Evolutionary conservation across 225 moss, liverwort and hornwort genomes (phyloP), one percentile per base, ranked within the genome.

Genomic region (Polytrichum formosum): DNA sequence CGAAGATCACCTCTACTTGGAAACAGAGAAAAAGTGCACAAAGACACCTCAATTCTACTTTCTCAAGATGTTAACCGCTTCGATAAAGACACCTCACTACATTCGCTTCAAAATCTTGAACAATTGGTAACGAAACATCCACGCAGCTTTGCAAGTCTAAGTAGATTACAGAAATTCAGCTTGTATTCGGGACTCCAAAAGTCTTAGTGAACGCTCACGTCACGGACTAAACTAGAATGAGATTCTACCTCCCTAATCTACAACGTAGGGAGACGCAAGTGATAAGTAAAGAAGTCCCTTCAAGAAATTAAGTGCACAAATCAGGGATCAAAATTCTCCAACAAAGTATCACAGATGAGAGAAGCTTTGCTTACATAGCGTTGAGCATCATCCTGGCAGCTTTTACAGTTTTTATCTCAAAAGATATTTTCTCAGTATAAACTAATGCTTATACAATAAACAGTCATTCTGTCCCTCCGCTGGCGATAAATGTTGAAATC

Each of bases 351-450:
- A 9, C 18, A 46, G 66, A 66, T 20, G 33, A 25, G 46, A 46
- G 37, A n/a, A 66, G 37, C 2, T 37, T 33, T 7, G 8, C 66
- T 66, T 22, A 66, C 66, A 46, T 66, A 5, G 29, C 19, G 33
- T 25, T 31, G 31, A 46, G 19, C 31, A 66, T 31, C 66, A 66
- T 66, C 66, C 22, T 66, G 31, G 30, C n/a, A 66, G 21, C 66
- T 66, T 7, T n/a, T 25, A 13, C 37, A 10, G 37, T 9, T 37
- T 26, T 13, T 29, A 23, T 30, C 25, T 30, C 10, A 64, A 64
- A 64, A 64, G 19, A 64, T 27, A 7, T 64, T 17, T 7, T 25
- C 26, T 9, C 10, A 10, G 37, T 37, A 37, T 37, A 37, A 37
- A 37, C 10, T 37, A 37, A 13, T 37, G 37, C 10, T 37, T 37